Evolutionary conservation across 495 filamentous ascomycete genomes (phyloP), one percentile per base, ranked within the genome.

Genomic region (Tirmania nivea): DNA sequence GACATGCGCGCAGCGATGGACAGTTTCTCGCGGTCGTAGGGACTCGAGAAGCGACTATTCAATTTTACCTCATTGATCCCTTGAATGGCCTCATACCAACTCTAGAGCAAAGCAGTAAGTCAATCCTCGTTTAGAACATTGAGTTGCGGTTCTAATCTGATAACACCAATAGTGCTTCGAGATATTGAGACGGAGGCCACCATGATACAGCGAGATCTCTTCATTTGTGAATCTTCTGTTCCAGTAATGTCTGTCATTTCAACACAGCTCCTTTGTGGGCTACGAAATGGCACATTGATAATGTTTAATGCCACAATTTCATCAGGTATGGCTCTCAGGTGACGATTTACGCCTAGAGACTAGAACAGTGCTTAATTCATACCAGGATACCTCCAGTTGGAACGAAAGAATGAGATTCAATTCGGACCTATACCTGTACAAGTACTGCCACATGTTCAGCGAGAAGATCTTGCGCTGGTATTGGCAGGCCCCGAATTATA

Each of bases 351-450:
- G 2, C 25, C 25, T 31, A 31, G 25, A 31, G 25, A 31, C 7
- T 3, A 31, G 25, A 7, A 7, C 25, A 31, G 25, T 31, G 25
- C 25, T 31, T 31, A 31, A 31, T 31, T 31, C 25, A 31, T 31
- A 31, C 25, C 25, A 31, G 25, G 25, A 31, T 5, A 31, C 25
- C 58, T 66, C 59, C 53, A 58, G 52, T 64, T 64, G 60, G 68
- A 68, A 61, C 63, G 64, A 70, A 68, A 73, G 66, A 72, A 74
- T 67, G 71, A 70, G 70, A 76, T 74, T 69, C 71, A 77, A 51
- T 64, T 64, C 19, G 62, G 62, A 1, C 62, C 62, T 34, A 64
- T 62, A 50, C 62, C 62, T 35, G 59, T 64, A 47, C 61, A 61
- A 45, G 49, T 64, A 39, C 51, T 61, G 35, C 49, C 50, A 14